Conservation (phyloP, 768 basidiomycete genomes). For the Suillus americanus region DNA sequence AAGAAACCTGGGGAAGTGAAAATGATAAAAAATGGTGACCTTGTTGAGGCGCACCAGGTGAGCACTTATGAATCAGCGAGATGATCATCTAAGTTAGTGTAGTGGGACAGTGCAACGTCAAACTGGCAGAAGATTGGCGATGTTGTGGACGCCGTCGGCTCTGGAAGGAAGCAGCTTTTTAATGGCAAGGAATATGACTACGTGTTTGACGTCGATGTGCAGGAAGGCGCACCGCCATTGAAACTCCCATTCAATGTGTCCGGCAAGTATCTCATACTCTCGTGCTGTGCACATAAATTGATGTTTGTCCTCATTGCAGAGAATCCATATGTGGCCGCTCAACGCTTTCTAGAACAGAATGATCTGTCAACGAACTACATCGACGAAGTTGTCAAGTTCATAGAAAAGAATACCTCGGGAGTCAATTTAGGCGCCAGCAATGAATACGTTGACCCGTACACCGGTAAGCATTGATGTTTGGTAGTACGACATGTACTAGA, state of each 20-base stretch:
- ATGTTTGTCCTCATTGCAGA: slow-evolving; percentile 46
- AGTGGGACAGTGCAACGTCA: slow-evolving; percentile 77
- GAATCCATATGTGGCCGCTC: slow-evolving; percentile 88
- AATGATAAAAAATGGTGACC: slow-evolving; percentile 80
- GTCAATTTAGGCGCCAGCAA: slow-evolving; percentile 63
- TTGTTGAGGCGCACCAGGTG: slow-evolving; percentile 91
- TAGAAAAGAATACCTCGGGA: slow-evolving; percentile 86
- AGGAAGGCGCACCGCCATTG: slow-evolving; percentile 88
- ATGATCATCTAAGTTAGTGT: slow-evolving; percentile 9
- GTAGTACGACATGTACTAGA: not conserved
- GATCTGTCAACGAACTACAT: slow-evolving; percentile 81
- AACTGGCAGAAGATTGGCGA: slow-evolving; percentile 95
- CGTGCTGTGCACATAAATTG: not conserved
- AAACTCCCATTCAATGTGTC: slow-evolving; percentile 92
- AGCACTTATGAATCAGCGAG: slow-evolving; percentile 13
- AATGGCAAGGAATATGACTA: slow-evolving; percentile 97
- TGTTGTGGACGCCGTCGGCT: slow-evolving; percentile 92
- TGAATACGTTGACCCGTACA: slow-evolving; percentile 85
- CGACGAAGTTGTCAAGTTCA: slow-evolving; percentile 90
- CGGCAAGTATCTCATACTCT: slow-evolving; percentile 45
- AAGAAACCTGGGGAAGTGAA: slow-evolving; percentile 91
- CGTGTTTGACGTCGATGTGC: slow-evolving; percentile 97
- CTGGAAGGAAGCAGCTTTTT: slow-evolving; percentile 87
- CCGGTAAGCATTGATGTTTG: slow-evolving; percentile 48
- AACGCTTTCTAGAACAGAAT: slow-evolving; percentile 81